These are phyloP conservation scores for Rhizophagus prolifer DNA, from an alignment of 192 early-diverging fungal genomes.

Conservation along the genomic window DNA sequence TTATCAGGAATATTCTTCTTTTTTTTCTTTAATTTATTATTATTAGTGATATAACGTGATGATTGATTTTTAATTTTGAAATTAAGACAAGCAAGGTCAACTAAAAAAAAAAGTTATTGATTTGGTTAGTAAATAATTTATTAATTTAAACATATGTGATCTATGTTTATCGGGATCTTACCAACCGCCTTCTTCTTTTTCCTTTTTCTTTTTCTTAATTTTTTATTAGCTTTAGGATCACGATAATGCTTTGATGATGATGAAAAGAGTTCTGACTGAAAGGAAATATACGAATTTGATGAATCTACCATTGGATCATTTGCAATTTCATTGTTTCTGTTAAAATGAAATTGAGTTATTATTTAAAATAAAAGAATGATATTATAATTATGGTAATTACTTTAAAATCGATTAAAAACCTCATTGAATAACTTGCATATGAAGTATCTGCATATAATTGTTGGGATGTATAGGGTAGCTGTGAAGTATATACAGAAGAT, in stretches of 20 bases:
- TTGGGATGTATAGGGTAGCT: not conserved
- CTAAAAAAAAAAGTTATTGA: not conserved
- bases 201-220: not conserved
- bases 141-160: not conserved
- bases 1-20: not conserved
- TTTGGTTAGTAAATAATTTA: not conserved
- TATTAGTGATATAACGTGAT: not conserved
- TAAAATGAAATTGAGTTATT: not conserved
- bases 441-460: not conserved
- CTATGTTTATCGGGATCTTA: not conserved
- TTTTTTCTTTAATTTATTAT: not conserved
- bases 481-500: not conserved
- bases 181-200: not conserved
- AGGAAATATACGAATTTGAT: not conserved
- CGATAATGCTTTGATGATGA: not conserved
- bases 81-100: not conserved
- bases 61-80: not conserved
- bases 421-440: not conserved
- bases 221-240: not conserved
- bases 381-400: not conserved
- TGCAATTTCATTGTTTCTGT: not conserved
- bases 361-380: not conserved
- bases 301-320: not conserved
- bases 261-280: not conserved
- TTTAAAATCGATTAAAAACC: not conserved